Percentiles rank a stretch among this genome's conserved stretches.
Evolutionary conservation across 345 rosid species (phyloP).

Genomic region (Salix arbutifolia): DNA sequence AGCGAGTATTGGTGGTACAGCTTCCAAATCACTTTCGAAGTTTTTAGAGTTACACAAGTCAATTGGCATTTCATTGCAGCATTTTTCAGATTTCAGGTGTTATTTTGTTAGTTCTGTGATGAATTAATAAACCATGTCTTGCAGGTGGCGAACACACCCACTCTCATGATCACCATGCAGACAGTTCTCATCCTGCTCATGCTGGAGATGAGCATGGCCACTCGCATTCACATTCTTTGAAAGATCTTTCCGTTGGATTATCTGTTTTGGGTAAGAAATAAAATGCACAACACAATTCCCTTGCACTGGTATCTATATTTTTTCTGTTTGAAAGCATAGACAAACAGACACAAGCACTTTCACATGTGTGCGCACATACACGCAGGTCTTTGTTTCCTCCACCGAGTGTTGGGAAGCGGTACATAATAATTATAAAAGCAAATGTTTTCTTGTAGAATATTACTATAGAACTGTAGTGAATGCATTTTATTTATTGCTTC

Average conservation of each 20-base stretch:
- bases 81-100: neutral
- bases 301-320: neutral
- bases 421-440: too few relatives aligned
- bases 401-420: too few relatives aligned
- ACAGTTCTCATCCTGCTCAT: slow-evolving; percentile 43
- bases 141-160: slow-evolving; percentile 87
- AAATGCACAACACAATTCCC: neutral
- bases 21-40: neutral
- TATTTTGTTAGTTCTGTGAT: slow-evolving; percentile 2
- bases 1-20: neutral
- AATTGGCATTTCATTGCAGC: neutral
- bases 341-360: neutral
- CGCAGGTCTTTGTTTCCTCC: neutral
- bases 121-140: slow-evolving; percentile 13
- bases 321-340: neutral
- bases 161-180: slow-evolving; percentile 52
- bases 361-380: neutral
- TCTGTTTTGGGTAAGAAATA: slow-evolving; percentile 65
- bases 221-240: slow-evolving; percentile 58
- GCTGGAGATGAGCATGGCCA: slow-evolving; percentile 40
- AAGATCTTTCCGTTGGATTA: slow-evolving; percentile 86
- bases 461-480: too few relatives aligned
- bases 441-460: too few relatives aligned
- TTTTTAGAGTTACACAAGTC: neutral
- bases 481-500: too few relatives aligned